These are phyloP conservation scores for Nakazawaea laoshanensis DNA, from an alignment of 805 yeast genomes.

Conservation along the genomic window DNA sequence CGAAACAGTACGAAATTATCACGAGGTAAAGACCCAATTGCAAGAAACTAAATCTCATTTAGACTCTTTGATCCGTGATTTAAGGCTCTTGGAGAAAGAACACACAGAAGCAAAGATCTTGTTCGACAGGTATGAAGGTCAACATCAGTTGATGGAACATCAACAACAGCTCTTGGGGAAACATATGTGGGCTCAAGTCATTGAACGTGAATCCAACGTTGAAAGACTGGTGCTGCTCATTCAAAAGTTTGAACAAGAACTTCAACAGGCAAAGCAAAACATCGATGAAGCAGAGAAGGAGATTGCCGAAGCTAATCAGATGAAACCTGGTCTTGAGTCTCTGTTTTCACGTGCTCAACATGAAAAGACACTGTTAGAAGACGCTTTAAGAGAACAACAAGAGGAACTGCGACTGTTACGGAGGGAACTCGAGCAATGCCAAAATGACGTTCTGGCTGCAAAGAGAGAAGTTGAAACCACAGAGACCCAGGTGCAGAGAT, in stretches of 20 bases:
- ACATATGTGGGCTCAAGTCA: slow-evolving; percentile 37
- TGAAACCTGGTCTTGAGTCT: no score
- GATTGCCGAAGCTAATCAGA: neutral
- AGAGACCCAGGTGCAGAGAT: no score
- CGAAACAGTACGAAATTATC: slow-evolving; percentile 51
- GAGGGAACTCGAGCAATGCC: no score
- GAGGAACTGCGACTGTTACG: no score
- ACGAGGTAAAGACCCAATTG: slow-evolving; percentile 26
- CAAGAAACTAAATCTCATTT: slow-evolving; percentile 29
- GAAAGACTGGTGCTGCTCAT: slow-evolving; percentile 14
- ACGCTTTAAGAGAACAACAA: no score
- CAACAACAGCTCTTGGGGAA: slow-evolving; percentile 37
- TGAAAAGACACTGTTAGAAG: no score
- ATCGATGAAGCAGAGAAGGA: slow-evolving; percentile 7
- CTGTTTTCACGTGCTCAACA: no score
- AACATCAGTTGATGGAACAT: slow-evolving; percentile 29
- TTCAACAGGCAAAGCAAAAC: slow-evolving; percentile 14
- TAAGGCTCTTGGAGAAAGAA: slow-evolving; percentile 29
- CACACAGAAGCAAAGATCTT: slow-evolving; percentile 33
- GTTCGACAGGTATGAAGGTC: slow-evolving; percentile 29
- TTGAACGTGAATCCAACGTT: slow-evolving; percentile 16
- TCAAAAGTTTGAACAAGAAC: slow-evolving; percentile 12
- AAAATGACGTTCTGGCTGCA: no score
- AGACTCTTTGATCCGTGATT: slow-evolving; percentile 27
- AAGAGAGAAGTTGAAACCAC: no score